Evolutionary conservation across 345 rosid species (phyloP).

Genomic region (Geranium rotundifolium): DNA sequence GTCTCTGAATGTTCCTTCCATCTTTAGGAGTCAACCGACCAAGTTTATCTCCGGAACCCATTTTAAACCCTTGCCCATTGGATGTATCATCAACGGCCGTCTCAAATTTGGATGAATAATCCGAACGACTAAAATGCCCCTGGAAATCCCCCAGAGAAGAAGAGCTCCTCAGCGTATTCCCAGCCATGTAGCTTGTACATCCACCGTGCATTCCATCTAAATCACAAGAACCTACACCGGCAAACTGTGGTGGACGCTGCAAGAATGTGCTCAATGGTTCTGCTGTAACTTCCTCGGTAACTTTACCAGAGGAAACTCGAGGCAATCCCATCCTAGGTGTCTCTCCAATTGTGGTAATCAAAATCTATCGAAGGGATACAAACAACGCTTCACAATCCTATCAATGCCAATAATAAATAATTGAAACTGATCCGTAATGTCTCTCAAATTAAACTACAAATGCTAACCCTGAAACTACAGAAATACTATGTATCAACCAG

Average conservation of each 20-base stretch:
- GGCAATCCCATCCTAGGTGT: constrained; percentile 58
- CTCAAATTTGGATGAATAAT: constrained; percentile 26
- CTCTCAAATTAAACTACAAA: constrained; percentile 2
- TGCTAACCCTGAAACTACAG: constrained; percentile 4
- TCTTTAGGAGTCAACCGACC: constrained; percentile 21
- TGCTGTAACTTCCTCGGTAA: constrained; percentile 32
- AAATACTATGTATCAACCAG: constrained; percentile 52
- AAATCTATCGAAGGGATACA: background rate
- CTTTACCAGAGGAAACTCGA: constrained; percentile 44
- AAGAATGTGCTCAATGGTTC: constrained; percentile 27
- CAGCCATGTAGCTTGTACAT: constrained; percentile 14
- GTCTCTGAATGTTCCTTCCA: constrained; percentile 26
- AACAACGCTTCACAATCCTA: background rate
- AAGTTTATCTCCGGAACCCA: constrained; percentile 25
- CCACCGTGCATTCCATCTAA: constrained; percentile 40
- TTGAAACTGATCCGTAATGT: background rate
- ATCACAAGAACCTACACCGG: constrained; percentile 38
- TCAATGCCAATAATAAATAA: background rate
- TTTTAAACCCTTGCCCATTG: constrained; percentile 31
- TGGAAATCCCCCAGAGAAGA: constrained; percentile 39
- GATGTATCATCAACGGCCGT: constrained; percentile 22
- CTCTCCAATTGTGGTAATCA: background rate
- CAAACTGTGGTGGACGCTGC: constrained; percentile 36
- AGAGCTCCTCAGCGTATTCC: constrained; percentile 26
- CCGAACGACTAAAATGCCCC: constrained; percentile 31